Evolutionary conservation across 2,329 filamentous ascomycete genomes (phyloP).

Genomic region (Penicillium sp.): DNA sequence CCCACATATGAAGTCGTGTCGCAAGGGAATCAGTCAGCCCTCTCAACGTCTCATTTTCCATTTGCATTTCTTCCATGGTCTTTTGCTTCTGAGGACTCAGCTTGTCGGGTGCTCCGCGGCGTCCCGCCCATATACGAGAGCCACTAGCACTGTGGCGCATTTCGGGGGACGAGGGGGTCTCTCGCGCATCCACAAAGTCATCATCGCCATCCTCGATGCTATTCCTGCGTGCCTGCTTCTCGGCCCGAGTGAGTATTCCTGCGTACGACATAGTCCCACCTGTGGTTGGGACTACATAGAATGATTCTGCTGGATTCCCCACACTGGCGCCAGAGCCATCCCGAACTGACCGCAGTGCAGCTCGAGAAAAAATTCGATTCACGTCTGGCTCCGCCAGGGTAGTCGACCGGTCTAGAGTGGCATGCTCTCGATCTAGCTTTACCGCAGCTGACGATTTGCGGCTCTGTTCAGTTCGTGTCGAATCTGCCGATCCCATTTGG

Average conservation of each 20-base stretch:
- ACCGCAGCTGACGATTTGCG: slow-evolving; percentile 38
- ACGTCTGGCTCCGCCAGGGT: slow-evolving; percentile 67
- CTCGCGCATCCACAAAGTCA: slow-evolving; percentile 84
- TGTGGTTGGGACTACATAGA: slow-evolving; percentile 90
- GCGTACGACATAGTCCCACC: slow-evolving; percentile 93
- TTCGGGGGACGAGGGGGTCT: slow-evolving; percentile 57
- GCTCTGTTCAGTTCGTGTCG: slow-evolving; percentile 24
- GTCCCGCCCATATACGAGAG: slow-evolving; percentile 17
- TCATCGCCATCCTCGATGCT: slow-evolving; percentile 69
- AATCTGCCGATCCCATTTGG: slow-evolving; percentile 62
- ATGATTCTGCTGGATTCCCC: slow-evolving; percentile 66
- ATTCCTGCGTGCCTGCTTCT: slow-evolving; percentile 44
- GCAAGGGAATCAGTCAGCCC: slow-evolving; percentile 82
- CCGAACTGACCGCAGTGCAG: slow-evolving; percentile 75
- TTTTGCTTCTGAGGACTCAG: slow-evolving; percentile 51
- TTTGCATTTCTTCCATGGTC: slow-evolving; percentile 79
- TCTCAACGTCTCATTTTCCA: slow-evolving; percentile 85
- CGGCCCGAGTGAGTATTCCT: slow-evolving; percentile 67
- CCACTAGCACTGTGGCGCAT: slow-evolving; percentile 47
- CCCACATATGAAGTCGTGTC: slow-evolving; percentile 86
- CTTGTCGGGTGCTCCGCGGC: slow-evolving; percentile 24
- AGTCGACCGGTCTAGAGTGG: slow-evolving; percentile 40
- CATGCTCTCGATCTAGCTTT: slow-evolving; percentile 41
- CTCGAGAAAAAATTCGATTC: slow-evolving; percentile 77
- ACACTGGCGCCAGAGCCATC: slow-evolving; percentile 61